phyloP scores from a whole-genome alignment of 768 basidiomycete species.

The Coprinopsis cinerea region DNA sequence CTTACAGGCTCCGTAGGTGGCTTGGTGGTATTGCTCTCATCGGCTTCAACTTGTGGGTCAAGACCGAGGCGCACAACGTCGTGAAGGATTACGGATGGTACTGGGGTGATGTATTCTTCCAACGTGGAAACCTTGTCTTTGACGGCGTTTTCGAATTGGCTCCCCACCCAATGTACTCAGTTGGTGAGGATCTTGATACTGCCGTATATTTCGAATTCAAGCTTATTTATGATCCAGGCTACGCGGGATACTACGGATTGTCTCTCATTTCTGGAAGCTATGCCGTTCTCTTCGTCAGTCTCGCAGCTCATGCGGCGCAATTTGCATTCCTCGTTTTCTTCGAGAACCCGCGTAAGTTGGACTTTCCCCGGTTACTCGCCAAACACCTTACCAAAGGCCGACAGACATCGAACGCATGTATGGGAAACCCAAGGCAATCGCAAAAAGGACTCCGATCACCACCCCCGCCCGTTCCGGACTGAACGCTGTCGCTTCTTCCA shows the following conservation, averaged over 20 bases:
- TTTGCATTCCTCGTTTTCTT: slow-evolving; percentile 95
- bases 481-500: slow-evolving; percentile 11
- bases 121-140: slow-evolving; percentile 89
- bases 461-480: slow-evolving; percentile 13
- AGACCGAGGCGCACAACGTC: slow-evolving; percentile 94
- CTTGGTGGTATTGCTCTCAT: slow-evolving; percentile 79
- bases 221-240: slow-evolving; percentile 36
- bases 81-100: slow-evolving; percentile 99
- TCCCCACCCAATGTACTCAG: slow-evolving; percentile 95
- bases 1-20: slow-evolving; percentile 52
- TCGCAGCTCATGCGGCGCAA: slow-evolving; percentile 93
- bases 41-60: slow-evolving; percentile 96
- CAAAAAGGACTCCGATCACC: slow-evolving; percentile 67
- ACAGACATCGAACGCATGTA: slow-evolving; percentile 94
- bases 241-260: slow-evolving; percentile 95
- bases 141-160: slow-evolving; percentile 97
- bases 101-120: slow-evolving; percentile 92
- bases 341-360: slow-evolving; percentile 86
- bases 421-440: slow-evolving; percentile 86
- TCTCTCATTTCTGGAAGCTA: slow-evolving; percentile 89
- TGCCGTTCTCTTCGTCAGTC: slow-evolving; percentile 84
- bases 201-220: not conserved
- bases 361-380: not conserved
- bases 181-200: slow-evolving; percentile 35
- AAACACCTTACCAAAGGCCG: slow-evolving; percentile 5